Conservation (phyloP, 768 basidiomycete genomes). For the Mycena sanguinolenta region DNA sequence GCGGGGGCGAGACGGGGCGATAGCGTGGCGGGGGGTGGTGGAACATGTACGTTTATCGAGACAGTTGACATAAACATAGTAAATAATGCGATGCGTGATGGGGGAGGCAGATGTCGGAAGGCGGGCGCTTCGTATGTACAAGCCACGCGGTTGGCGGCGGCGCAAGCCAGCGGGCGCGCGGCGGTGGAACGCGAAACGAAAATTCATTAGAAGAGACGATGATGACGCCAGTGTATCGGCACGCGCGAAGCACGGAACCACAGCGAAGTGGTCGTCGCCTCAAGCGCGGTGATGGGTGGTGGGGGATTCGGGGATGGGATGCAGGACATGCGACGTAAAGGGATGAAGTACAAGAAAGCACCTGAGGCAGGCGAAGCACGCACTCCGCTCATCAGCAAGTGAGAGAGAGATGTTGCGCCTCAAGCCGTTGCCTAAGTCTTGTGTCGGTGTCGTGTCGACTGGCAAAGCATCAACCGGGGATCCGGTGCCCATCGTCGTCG, state of each 20-base stretch:
- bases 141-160: slow-evolving; percentile 22
- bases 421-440: slow-evolving; percentile 75
- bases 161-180: slow-evolving; percentile 16
- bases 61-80: slow-evolving; percentile 57
- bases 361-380: slow-evolving; percentile 67
- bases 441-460: slow-evolving; percentile 73
- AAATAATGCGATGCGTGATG: slow-evolving; percentile 57
- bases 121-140: slow-evolving; percentile 8
- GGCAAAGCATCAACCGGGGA: slow-evolving; percentile 62
- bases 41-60: slow-evolving; percentile 42
- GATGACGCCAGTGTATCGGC: slow-evolving; percentile 82
- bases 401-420: slow-evolving; percentile 63
- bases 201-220: slow-evolving; percentile 42
- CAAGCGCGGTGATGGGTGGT: slow-evolving; percentile 68
- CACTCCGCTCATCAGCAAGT: slow-evolving; percentile 57
- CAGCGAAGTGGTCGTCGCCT: slow-evolving; percentile 87
- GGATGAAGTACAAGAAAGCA: slow-evolving; percentile 69
- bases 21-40: slow-evolving; percentile 39
- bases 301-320: slow-evolving; percentile 58
- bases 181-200: slow-evolving; percentile 26
- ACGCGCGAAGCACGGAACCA: slow-evolving; percentile 83
- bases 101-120: slow-evolving; percentile 34
- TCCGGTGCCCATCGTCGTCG: slow-evolving; percentile 68
- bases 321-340: slow-evolving; percentile 57
- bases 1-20: slow-evolving; percentile 38